Evolutionary conservation across 2,329 filamentous ascomycete species (phyloP), one percentile per base, ranked within the genome.

Genomic region (Penicillium sp.): DNA sequence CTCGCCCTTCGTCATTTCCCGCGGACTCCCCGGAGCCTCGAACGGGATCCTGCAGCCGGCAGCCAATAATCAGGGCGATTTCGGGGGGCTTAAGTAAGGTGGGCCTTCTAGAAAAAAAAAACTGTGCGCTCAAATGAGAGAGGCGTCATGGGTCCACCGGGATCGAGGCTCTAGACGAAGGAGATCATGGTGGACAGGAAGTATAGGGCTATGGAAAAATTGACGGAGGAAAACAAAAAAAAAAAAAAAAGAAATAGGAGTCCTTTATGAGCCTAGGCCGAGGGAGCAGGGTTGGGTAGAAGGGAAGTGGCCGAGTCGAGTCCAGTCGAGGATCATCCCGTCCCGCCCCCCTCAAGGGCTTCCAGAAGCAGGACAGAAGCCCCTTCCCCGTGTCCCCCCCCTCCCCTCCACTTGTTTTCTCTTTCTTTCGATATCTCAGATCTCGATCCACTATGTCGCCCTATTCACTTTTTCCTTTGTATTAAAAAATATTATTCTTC

Each of bases 101-200:
- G 56, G 56, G 36, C 54, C 60, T 64, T 64, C 61, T 62, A 64
- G 59, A 64, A 63, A 54, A 60, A 58, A 64, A 63, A 54, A 60
- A 58, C 44, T 45, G 34, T 46, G 39, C 47, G 45, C 46, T 42
- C 46, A 52, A 55, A 48, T 51, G 43, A 36, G 49, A 45, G 39
- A 55, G 57, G 58, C 59, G 52, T 58, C 51, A 58, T 55, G 48
- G 57, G 54, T 45, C 59, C 57, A 59, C 59, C 44, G 42, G 52
- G 52, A 61, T 59, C 47, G 56, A 60, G 55, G 59, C 55, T 61
- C 57, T 57, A 47, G 45, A 15, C 26, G 38, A 29, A 12, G 16
- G 36, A 34, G 26, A 31, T 16, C 18, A 31, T 24, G 41, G 18
- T 18, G 41, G 36, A 21, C 18, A 33, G 45, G 23, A 45, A 43